Evolutionary conservation across 345 rosid species (phyloP).

Genomic region (Hibiscus trionum): DNA sequence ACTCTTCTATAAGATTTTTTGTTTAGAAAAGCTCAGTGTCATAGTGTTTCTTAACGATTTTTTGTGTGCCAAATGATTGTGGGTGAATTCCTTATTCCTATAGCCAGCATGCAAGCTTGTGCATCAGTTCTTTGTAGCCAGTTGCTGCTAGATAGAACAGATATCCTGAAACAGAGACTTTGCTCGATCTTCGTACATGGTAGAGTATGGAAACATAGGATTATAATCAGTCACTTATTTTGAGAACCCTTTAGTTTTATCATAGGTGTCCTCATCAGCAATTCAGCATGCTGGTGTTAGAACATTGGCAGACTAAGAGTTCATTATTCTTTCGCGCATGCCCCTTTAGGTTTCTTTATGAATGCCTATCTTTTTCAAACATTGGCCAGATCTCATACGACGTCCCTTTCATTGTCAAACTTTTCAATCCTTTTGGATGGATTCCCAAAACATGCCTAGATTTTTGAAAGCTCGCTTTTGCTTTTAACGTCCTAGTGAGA

Average conservation of each 20-base stretch:
- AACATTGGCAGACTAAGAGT: neutral
- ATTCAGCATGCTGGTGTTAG: neutral
- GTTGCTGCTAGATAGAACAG: neutral
- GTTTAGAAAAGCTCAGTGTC: neutral
- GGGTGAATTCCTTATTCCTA: neutral
- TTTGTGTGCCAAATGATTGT: neutral
- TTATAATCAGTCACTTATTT: neutral
- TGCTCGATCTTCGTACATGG: neutral
- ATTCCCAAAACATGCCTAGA: neutral
- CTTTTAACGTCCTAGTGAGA: neutral
- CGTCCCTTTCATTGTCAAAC: conserved; percentile 1
- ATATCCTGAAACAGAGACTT: neutral
- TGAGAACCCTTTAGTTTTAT: neutral
- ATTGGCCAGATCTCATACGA: neutral
- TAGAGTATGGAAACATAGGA: neutral
- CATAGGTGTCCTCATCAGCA: neutral
- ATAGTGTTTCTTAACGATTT: neutral
- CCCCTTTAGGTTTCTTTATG: neutral
- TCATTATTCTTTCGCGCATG: neutral
- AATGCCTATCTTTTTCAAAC: neutral
- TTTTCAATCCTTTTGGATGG: neutral
- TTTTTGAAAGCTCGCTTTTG: neutral
- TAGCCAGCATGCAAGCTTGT: neutral
- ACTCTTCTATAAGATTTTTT: neutral
- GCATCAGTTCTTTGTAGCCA: neutral